Base-by-base conservation (phyloP, 2,329 filamentous ascomycete genomes). In the Aspergillus ustus region DNA sequence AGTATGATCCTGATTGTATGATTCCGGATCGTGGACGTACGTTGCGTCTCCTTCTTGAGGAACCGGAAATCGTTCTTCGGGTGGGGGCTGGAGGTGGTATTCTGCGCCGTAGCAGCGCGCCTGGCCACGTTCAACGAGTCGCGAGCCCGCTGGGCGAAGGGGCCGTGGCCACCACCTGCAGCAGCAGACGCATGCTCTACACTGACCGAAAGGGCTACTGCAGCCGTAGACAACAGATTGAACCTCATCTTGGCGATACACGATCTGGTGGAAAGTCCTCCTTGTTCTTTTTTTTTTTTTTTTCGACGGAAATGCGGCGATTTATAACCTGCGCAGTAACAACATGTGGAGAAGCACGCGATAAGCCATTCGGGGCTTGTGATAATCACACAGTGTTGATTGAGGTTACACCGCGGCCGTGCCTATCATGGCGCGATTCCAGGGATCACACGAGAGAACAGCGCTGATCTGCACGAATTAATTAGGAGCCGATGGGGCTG, bases 81-180 rank as follows among this genome's bases (percentile, higher is more conserved):
- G 13, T 63, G 65, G 0, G 48, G 43, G 7, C 64, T 52, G 25
- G 67, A 64, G 9, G 52, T 34, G 20, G 66, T 59, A 8, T 64
- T 51, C 25, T 67, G 57, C 4, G 65, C 43, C 11, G 58, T 60
- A 3, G 65, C 43, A 13, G 59, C 61, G 11, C 65, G 63, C 48
- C 72, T 71, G 4, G 62, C 69, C 45, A 64, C 61, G n/a, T 68
- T 67, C 52, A 67, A 57, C 8, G 67, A 65, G 40, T 63, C 65
- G 29, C 72, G 72, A 48, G 68, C 63, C 20, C 62, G 66, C 44
- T 70, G 59, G 20, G 59, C 69, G 49, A 74, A 71, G 0, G 67
- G 71, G 15, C 72, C 72, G 63, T 72, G 69, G 17, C 66, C 64
- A n/a, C n/a, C n/a, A n/a, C n/a, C n/a, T n/a, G n/a, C n/a, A 0